A percentile compares a stretch with the other conserved stretches of the same genome.
Conservation (phyloP, 1,284 basidiomycete species). For the Pseudozyma hubeiensis region DNA sequence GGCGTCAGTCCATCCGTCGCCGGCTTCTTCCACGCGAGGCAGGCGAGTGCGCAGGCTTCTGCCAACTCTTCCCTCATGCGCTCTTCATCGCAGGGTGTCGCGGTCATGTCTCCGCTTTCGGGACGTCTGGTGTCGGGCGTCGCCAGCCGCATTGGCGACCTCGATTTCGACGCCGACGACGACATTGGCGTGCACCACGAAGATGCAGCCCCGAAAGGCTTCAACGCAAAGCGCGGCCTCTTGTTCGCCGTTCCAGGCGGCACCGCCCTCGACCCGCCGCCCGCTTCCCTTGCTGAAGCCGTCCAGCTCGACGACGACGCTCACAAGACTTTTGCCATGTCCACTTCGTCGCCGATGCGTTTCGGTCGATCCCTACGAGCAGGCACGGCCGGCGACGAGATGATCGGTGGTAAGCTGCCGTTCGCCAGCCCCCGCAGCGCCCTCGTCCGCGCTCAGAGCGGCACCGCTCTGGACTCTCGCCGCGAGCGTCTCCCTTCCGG, state of each 20-base stretch:
- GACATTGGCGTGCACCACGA: conserved; percentile 33
- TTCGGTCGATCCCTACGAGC: conserved; percentile 23
- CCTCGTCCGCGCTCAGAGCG: conserved; percentile 50
- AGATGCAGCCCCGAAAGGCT: conserved; percentile 8
- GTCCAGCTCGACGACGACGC: conserved; percentile 24
- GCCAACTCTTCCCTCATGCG: conserved; percentile 43
- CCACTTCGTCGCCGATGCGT: conserved; percentile 34
- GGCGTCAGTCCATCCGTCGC: conserved; percentile 51
- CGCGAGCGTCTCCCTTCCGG: conserved; percentile 35
- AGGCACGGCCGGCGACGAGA: conserved; percentile 32
- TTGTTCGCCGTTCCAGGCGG: conserved; percentile 40
- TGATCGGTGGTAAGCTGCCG: conserved; percentile 43
- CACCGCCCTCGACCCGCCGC: conserved; percentile 36
- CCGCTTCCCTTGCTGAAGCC: conserved; percentile 42
- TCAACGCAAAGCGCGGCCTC: conserved; percentile 50
- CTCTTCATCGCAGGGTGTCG: conserved; percentile 35
- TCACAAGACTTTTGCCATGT: conserved; percentile 19
- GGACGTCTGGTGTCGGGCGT: conserved; percentile 39
- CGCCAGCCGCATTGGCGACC: conserved; percentile 41
- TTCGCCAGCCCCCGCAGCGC: conserved; percentile 49
- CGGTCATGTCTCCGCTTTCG: conserved; percentile 51
- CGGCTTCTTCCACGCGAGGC: conserved; percentile 42
- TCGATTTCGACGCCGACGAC: conserved; percentile 52
- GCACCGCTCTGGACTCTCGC: conserved; percentile 24
- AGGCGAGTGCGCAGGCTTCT: conserved; percentile 34